phyloP scores from a whole-genome alignment of 2,329 filamentous ascomycete species.

The Chrysosporium keratinophilum region DNA sequence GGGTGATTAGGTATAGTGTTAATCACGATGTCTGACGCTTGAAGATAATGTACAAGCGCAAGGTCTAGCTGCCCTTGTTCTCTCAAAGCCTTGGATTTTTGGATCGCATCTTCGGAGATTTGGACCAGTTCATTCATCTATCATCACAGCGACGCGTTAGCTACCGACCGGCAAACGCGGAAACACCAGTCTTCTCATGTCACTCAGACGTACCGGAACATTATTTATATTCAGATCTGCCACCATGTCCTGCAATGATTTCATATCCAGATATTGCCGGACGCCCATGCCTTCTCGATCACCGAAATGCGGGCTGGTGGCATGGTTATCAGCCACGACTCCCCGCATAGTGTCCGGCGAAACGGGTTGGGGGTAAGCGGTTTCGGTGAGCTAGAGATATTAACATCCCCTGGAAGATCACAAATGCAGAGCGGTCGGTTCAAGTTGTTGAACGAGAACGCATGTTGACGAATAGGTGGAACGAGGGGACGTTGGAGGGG shows the following conservation, averaged over 20 bases:
- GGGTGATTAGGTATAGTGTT: slow-evolving; percentile 66
- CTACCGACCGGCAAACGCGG: not conserved
- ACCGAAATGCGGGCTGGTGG: not conserved
- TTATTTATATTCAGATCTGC: slow-evolving; percentile 14
- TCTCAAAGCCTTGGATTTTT: slow-evolving; percentile 25
- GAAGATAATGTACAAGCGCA: slow-evolving; percentile 75
- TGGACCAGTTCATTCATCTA: slow-evolving; percentile 29
- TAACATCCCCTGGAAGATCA: not conserved
- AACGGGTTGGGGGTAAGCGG: not conserved
- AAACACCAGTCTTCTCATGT: not conserved
- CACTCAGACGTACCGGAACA: slow-evolving; percentile 11
- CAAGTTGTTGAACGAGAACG: not conserved
- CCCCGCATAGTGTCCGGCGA: slow-evolving; percentile 1
- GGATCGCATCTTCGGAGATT: slow-evolving; percentile 30
- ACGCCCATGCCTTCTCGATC: slow-evolving; percentile 10
- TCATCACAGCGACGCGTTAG: slow-evolving; percentile 1
- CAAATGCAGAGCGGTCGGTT: not conserved
- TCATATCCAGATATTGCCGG: slow-evolving; percentile 33
- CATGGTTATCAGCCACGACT: slow-evolving; percentile 1
- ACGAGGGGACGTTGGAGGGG: not conserved
- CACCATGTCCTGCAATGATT: slow-evolving; percentile 27
- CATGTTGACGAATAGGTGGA: not conserved
- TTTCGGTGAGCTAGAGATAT: not conserved
- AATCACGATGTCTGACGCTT: slow-evolving; percentile 67
- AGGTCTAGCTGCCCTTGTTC: slow-evolving; percentile 47